Conservation (phyloP, 2,329 filamentous ascomycete genomes). For the Phialophora macrospora region DNA sequence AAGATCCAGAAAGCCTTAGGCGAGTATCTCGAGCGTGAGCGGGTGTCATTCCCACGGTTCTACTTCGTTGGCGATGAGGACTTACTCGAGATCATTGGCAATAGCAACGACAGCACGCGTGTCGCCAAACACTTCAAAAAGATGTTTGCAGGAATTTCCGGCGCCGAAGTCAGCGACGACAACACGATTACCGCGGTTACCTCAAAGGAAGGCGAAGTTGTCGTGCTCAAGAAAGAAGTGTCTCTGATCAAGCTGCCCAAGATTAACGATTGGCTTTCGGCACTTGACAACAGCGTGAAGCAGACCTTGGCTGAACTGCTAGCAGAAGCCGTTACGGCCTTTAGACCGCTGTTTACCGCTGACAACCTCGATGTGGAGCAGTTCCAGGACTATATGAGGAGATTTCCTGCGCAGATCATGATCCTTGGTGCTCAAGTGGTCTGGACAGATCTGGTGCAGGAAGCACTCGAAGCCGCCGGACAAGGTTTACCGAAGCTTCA, state of each 20-base stretch:
- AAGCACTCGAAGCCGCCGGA: constrained; percentile 73
- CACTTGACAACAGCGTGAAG: constrained; percentile 93
- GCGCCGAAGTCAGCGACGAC: constrained; percentile 88
- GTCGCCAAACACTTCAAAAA: constrained; percentile 99
- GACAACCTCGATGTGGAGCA: constrained; percentile 70
- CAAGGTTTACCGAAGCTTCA: constrained; percentile 71
- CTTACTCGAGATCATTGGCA: constrained; percentile 97
- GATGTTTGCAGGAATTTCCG: constrained; percentile 97
- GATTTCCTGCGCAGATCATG: constrained; percentile 91
- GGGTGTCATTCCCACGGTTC: constrained; percentile 96
- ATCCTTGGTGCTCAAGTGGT: constrained; percentile 91
- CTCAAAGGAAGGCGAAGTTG: constrained; percentile 91
- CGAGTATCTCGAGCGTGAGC: constrained; percentile 97
- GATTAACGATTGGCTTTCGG: constrained; percentile 98
- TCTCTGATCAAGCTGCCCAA: constrained; percentile 90
- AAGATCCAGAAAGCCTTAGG: constrained; percentile 99
- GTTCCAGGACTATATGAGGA: constrained; percentile 78
- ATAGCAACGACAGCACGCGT: constrained; percentile 94
- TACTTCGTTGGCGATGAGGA: constrained; percentile 99
- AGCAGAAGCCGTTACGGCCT: constrained; percentile 81
- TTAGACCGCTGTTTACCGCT: constrained; percentile 75
- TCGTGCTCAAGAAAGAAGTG: constrained; percentile 86
- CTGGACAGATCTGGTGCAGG: constrained; percentile 88
- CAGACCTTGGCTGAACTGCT: constrained; percentile 87
- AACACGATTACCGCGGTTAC: constrained; percentile 87